Percentiles rank a stretch among this genome's conserved stretches.
Conservation (phyloP, 257 asterid genomes). For the Petrea volubilis region DNA sequence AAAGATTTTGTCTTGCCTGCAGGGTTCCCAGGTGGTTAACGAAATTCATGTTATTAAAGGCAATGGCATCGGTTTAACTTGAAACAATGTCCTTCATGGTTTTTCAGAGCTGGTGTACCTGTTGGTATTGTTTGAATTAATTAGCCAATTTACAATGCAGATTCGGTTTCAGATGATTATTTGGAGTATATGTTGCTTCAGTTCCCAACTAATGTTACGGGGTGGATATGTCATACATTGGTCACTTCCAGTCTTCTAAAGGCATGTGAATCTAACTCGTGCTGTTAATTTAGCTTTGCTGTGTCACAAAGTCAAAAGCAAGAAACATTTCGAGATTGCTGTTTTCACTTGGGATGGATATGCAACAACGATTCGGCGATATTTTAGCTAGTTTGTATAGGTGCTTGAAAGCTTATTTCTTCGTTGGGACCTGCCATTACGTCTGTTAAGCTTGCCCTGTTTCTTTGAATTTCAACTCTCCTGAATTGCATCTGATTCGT, state of each 20-base stretch:
- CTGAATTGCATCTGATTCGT: background rate
- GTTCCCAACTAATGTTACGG: conserved; percentile 96
- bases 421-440: background rate
- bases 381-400: background rate
- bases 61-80: background rate
- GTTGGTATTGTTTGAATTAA: conserved; percentile 1
- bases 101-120: background rate
- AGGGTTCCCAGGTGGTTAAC: conserved; percentile 76
- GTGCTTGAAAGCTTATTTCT: background rate
- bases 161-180: conserved; percentile 91
- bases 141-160: conserved; percentile 43
- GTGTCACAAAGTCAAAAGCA: conserved; percentile 22
- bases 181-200: conserved; percentile 89
- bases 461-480: background rate
- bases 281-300: conserved; percentile 36
- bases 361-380: background rate
- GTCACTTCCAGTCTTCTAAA: conserved; percentile 95
- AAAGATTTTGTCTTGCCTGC: conserved; percentile 84
- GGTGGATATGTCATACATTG: conserved; percentile 94
- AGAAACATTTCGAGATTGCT: background rate
- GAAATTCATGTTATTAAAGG: background rate
- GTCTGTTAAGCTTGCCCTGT: background rate
- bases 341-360: background rate
- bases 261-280: conserved; percentile 66
- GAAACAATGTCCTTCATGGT: background rate